These are phyloP conservation scores for Teratosphaeria destructans DNA, from an alignment of 2,329 filamentous ascomycete species.

Conservation along the genomic window DNA sequence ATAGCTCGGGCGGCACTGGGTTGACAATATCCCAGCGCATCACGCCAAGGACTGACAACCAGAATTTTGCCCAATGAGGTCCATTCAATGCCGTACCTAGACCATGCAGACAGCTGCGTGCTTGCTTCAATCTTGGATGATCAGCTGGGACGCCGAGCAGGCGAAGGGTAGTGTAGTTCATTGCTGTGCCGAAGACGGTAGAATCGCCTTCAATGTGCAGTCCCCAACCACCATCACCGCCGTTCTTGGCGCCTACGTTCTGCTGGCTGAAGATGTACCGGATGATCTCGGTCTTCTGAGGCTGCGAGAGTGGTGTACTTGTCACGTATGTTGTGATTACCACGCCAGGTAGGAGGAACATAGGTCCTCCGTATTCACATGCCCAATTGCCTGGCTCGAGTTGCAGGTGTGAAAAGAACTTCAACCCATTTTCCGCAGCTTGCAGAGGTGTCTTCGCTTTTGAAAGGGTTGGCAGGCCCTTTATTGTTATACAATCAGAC, in stretches of 20 bases:
- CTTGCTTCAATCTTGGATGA: slow-evolving; percentile 75
- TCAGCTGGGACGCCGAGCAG: slow-evolving; percentile 75
- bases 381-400: slow-evolving; percentile 86
- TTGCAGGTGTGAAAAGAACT: slow-evolving; percentile 84
- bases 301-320: slow-evolving; percentile 70
- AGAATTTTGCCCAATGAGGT: slow-evolving; percentile 97
- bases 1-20: slow-evolving; percentile 84
- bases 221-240: slow-evolving; percentile 91
- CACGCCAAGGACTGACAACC: slow-evolving; percentile 76
- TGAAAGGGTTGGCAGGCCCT: slow-evolving; percentile 62
- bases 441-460: slow-evolving; percentile 63
- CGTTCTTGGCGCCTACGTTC: slow-evolving; percentile 39
- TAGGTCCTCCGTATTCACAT: slow-evolving; percentile 94
- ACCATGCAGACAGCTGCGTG: slow-evolving; percentile 69
- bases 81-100: slow-evolving; percentile 73
- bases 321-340: slow-evolving; percentile 83
- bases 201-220: slow-evolving; percentile 90
- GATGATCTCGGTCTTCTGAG: slow-evolving; percentile 77
- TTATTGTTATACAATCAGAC: neutral
- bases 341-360: slow-evolving; percentile 84
- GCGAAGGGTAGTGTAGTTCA: slow-evolving; percentile 78
- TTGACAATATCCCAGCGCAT: slow-evolving; percentile 89
- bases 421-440: slow-evolving; percentile 69
- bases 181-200: slow-evolving; percentile 75
- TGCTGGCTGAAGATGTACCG: slow-evolving; percentile 84